Conservation (phyloP, 2,329 filamentous ascomycete genomes). For the Exserohilum rostratum region DNA sequence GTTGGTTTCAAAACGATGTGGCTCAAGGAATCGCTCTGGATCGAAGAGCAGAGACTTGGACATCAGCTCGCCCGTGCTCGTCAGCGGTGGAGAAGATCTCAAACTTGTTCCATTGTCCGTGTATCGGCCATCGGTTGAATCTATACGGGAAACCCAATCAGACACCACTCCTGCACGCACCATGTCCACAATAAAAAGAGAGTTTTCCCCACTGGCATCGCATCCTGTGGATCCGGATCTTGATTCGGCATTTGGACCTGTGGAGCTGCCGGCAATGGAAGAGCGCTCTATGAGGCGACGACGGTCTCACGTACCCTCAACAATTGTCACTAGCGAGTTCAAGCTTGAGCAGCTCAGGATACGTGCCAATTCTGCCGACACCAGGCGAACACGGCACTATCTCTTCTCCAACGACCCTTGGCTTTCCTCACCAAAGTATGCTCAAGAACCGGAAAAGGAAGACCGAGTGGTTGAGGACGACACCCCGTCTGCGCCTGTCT, state of each 20-base stretch:
- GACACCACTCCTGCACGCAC: slow-evolving; percentile 8
- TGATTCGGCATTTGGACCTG: slow-evolving; percentile 22
- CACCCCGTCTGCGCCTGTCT: slow-evolving; percentile 26
- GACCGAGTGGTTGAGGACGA: slow-evolving; percentile 22
- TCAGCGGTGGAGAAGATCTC: slow-evolving; percentile 41
- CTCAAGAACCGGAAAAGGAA: slow-evolving; percentile 18
- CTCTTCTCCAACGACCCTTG: slow-evolving; percentile 39
- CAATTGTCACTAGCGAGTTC: slow-evolving; percentile 19
- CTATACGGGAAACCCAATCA: slow-evolving; percentile 18
- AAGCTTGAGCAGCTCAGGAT: slow-evolving; percentile 22
- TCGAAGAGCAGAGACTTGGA: slow-evolving; percentile 36
- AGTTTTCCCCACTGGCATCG: slow-evolving; percentile 42
- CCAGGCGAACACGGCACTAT: slow-evolving; percentile 30
- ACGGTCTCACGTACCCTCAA: slow-evolving; percentile 29
- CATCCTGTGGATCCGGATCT: slow-evolving; percentile 36
- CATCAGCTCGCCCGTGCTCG: slow-evolving; percentile 41
- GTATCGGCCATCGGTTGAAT: slow-evolving; percentile 22
- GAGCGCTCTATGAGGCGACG: slow-evolving; percentile 23
- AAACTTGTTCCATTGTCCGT: slow-evolving; percentile 44
- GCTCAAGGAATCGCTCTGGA: slow-evolving; percentile 29
- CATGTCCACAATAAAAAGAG: slow-evolving; percentile 23
- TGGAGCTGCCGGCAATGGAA: slow-evolving; percentile 15
- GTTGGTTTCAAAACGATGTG: slow-evolving; percentile 35
- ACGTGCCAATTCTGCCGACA: slow-evolving; percentile 42
- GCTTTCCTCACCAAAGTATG: slow-evolving; percentile 32